Conservation (phyloP, 108 stramenopile genomes). For the Cyclostephanos tholiformis region DNA sequence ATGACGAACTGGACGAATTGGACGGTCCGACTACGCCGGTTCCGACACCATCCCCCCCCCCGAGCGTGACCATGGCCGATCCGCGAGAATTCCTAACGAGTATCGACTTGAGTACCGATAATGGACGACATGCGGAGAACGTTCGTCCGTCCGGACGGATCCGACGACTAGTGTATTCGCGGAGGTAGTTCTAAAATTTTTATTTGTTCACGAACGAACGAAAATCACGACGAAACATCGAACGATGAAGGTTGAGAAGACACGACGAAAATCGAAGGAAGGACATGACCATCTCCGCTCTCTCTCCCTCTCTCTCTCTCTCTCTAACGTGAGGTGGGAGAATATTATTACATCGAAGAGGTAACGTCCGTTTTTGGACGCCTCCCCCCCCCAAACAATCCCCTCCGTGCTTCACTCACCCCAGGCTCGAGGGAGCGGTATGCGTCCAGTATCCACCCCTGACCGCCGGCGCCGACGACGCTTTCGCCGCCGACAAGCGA, state of each 20-base stretch:
- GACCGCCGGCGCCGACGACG: not conserved
- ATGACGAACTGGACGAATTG: too few species aligned
- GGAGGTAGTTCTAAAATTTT: constrained; percentile 50
- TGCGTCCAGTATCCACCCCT: constrained; percentile 45
- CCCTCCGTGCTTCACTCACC: constrained; percentile 17
- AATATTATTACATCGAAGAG: too few species aligned
- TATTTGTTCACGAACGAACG: not conserved
- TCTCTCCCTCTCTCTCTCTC: too few species aligned
- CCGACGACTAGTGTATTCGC: constrained; percentile 55
- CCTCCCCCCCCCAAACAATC: too few species aligned
- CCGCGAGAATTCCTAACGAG: constrained; percentile 66
- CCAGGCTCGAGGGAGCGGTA: constrained; percentile 49
- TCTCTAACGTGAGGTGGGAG: too few species aligned
- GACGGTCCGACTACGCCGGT: too few species aligned
- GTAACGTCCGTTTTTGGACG: too few species aligned
- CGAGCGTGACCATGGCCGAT: constrained; percentile 65
- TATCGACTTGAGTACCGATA: constrained; percentile 52
- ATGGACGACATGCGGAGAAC: constrained; percentile 55
- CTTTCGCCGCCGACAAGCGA: too few species aligned
- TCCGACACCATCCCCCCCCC: too few species aligned
- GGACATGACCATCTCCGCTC: too few species aligned
- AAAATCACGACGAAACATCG: not conserved
- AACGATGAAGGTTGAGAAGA: not conserved
- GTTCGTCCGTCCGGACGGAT: constrained; percentile 76
- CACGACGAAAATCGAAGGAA: too few species aligned